These are phyloP conservation scores for Pyrus hybrid DNA, from an alignment of 331 rosid species.

Conservation along the genomic window DNA sequence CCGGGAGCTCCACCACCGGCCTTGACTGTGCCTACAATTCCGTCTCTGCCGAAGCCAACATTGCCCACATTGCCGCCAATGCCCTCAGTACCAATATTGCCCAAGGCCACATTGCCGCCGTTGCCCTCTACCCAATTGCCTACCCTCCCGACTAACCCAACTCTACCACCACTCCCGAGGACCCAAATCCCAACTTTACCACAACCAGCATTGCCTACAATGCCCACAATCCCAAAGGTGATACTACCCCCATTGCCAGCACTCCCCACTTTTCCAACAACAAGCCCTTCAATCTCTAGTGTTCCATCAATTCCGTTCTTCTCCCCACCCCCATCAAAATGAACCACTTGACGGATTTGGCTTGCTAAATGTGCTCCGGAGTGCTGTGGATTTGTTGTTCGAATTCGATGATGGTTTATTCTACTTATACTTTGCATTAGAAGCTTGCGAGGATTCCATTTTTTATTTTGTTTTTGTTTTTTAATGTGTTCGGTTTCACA, in stretches of 20 bases:
- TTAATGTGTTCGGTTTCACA: too few species aligned
- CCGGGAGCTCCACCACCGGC: slow-evolving; percentile 23
- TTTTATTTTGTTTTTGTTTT: too few species aligned
- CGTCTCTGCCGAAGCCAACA: neutral
- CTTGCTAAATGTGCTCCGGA: too few species aligned
- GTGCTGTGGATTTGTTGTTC: too few species aligned
- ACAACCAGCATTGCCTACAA: neutral
- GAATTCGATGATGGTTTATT: too few species aligned
- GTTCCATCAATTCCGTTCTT: too few species aligned
- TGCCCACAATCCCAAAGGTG: slow-evolving; percentile 12
- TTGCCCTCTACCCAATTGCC: slow-evolving; percentile 12
- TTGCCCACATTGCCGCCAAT: slow-evolving; percentile 17
- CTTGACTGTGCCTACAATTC: neutral
- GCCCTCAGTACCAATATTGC: slow-evolving; percentile 17
- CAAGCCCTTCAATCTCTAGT: too few species aligned
- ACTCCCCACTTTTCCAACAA: slow-evolving; percentile 7
- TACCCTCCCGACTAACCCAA: slow-evolving; percentile 13
- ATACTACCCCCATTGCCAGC: slow-evolving; percentile 15
- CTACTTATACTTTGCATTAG: too few species aligned
- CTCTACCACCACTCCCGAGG: neutral
- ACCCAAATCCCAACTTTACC: neutral
- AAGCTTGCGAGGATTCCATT: too few species aligned
- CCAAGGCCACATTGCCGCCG: slow-evolving; percentile 17
- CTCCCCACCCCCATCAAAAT: too few species aligned
- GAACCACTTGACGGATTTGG: too few species aligned